phyloP scores from a whole-genome alignment of 768 basidiomycete species.

The Agrocybe pediades region DNA sequence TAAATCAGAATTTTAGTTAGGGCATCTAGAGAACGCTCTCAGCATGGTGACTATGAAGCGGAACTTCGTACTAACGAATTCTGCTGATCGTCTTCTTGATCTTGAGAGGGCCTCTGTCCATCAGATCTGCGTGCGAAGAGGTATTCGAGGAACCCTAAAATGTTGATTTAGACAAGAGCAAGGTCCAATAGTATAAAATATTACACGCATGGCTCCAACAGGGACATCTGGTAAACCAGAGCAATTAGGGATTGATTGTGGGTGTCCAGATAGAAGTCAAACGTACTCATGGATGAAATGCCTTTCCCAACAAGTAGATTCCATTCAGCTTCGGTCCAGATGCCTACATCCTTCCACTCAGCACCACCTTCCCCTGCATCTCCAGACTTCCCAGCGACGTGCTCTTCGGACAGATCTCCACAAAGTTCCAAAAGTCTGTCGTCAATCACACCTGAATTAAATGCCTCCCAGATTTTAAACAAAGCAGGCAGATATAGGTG shows the following conservation, averaged over 20 bases:
- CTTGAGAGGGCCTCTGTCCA: slow-evolving; percentile 56
- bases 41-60: slow-evolving; percentile 5
- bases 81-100: slow-evolving; percentile 74
- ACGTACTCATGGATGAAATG: slow-evolving; percentile 75
- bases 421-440: slow-evolving; percentile 75
- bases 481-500: slow-evolving; percentile 71
- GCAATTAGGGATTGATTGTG: neutral
- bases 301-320: slow-evolving; percentile 81
- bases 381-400: slow-evolving; percentile 59
- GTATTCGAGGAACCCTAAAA: slow-evolving; percentile 63
- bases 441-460: slow-evolving; percentile 73
- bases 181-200: slow-evolving; percentile 3
- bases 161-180: slow-evolving; percentile 4
- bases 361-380: slow-evolving; percentile 59
- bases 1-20: slow-evolving; percentile 87
- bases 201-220: slow-evolving; percentile 67
- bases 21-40: too few species aligned
- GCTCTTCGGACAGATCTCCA: slow-evolving; percentile 71
- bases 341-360: slow-evolving; percentile 82
- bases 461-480: slow-evolving; percentile 78
- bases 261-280: neutral
- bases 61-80: slow-evolving; percentile 45
- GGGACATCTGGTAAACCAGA: slow-evolving; percentile 55
- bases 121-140: slow-evolving; percentile 67
- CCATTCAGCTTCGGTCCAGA: slow-evolving; percentile 87